Base-by-base conservation (phyloP, 768 basidiomycete genomes). In the Suillus luteus region DNA sequence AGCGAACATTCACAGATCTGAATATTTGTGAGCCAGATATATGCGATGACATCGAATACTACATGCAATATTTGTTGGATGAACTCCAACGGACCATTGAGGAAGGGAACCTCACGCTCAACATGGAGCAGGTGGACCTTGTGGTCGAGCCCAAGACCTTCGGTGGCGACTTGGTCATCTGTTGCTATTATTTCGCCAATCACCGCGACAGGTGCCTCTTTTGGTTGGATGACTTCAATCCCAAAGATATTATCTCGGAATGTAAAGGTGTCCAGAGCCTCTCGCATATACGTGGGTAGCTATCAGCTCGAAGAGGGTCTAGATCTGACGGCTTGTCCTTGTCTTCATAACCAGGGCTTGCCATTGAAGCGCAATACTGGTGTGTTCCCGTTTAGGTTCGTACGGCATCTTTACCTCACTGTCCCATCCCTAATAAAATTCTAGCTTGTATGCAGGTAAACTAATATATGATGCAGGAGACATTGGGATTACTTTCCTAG, bases 1-100 rank as follows among this genome's bases (percentile, higher is more conserved):
- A 86, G 84, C 80, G 77, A 57, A 77, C 85, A 0, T 83, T 82
- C 41, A 87, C 87, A 0, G 87, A 89, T 64, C 80, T 80, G 37
- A 70, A 88, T 64, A 72, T 88, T 19, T 81, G 77, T 41, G 77
- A 87, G n/a, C 11, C 49, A 0, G 71, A 67, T 0, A 71, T 80
- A 6, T 65, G 70, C 8, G 41, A 51, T 0, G 79, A 80, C 35
- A 73, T 86, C 4, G 73, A 76, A 6, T 69, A 71, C 12, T 82
- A 78, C 55, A 75, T 69, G 40, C 10, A 3, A 0, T 67, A 57
- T 43, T 59, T 76, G 37, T 59, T 69, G 27, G 61, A 60, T 2
- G 64, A 65, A 59, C 46, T 82, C 24, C 37, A 67, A 2, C 27
- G 10, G 0, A 68, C 72, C 55, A 62, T 73, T 15, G 27, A 57